phyloP scores from a whole-genome alignment of 768 basidiomycete genomes.

The Rhizopogon vulgaris region DNA sequence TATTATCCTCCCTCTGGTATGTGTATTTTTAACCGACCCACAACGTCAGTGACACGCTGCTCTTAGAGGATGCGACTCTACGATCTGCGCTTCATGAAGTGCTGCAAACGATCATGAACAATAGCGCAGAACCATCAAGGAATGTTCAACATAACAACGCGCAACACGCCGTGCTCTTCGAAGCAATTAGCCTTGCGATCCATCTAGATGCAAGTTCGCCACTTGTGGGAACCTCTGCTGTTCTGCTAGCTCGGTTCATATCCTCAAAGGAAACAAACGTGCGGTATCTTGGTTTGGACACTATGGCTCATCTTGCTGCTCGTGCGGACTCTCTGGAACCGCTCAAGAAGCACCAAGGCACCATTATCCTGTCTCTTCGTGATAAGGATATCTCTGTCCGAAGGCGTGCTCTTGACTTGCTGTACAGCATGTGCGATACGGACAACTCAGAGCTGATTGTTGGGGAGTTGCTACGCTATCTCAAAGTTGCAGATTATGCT shows the following conservation, averaged over 20 bases:
- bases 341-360: conserved; percentile 93
- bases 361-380: conserved; percentile 89
- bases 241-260: conserved; percentile 92
- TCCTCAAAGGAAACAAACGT: conserved; percentile 98
- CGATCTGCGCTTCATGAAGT: conserved; percentile 74
- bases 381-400: conserved; percentile 98
- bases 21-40: conserved; percentile 14
- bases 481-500: conserved; percentile 94
- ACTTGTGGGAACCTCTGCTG: conserved; percentile 81
- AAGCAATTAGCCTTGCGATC: conserved; percentile 94
- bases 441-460: conserved; percentile 96
- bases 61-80: conserved; percentile 76
- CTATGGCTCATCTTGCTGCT: conserved; percentile 96
- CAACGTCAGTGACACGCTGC: conserved; percentile 3
- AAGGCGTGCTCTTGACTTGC: conserved; percentile 85
- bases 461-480: conserved; percentile 88
- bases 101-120: conserved; percentile 86
- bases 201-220: conserved; percentile 90
- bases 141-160: conserved; percentile 99
- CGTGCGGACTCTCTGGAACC: conserved; percentile 86
- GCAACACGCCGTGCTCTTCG: conserved; percentile 96
- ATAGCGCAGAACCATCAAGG: conserved; percentile 81
- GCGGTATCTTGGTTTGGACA: conserved; percentile 93
- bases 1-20: conserved; percentile 93
- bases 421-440: conserved; percentile 99